Base-by-base conservation (phyloP, 805 yeast genomes). In the Yamadazyma insecticola region DNA sequence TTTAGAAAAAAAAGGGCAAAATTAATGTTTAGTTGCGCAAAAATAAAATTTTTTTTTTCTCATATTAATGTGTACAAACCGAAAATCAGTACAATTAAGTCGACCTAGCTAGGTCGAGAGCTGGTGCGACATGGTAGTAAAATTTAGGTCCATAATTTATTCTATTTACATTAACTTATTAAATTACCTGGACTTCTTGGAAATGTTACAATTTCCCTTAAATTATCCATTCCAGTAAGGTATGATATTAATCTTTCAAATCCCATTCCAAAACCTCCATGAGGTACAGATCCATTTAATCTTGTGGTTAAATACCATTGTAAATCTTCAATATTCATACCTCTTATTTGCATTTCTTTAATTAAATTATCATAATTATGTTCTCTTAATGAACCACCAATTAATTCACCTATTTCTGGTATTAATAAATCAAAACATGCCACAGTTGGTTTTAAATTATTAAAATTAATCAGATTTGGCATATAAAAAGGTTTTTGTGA, bases 201-300 rank as follows among this genome's bases (percentile, higher is more conserved):
- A 52, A 90, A 89, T 2, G 96, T 86, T 14, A 85, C 78, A 6
- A 84, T 83, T 47, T 92, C 99, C 44, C 84, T 72, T 25, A 92
- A 76, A 50, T 89, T 92, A 18, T 81, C 89, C 13, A 81, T 66
- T 3, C 79, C 87, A 6, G 78, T 69, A 33, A 88, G 59, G 43
- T 80, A 89, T 33, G 82, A 76, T 11, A 92, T 54, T 18, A 92
- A 58, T 37, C 99, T 65, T 54, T 92, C 98, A 44, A 89, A 76
- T 0, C 99, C 99, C 67, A 92, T 64, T 0, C 99, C 99, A 57
- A 82, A 92, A 0, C 99, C 99, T 28, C 98, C 98, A 52, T 90
- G 97, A 0, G 97, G 96, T 14, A 80, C 80, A 2, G 83, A 63
- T 0, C 97, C 97, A 44, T 82, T 78, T 39, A 63, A 63, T 37